A percentile compares a stretch with the other conserved stretches of the same genome.
phyloP scores from a whole-genome alignment of 106 monocot genomes.

The Dactylorhiza incarnata region DNA sequence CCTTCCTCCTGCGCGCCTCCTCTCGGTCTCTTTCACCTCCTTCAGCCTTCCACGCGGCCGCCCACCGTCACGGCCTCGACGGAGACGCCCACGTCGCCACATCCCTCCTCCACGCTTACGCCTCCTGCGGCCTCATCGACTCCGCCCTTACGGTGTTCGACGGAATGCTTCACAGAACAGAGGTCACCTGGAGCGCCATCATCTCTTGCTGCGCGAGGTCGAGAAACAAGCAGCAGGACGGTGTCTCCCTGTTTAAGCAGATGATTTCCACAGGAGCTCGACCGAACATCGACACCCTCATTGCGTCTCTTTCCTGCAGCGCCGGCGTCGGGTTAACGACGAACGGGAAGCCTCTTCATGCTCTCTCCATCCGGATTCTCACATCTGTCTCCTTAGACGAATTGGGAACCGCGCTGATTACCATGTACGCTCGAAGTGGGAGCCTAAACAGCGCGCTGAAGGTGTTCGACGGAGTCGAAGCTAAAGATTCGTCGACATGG shows the following conservation, averaged over 20 bases:
- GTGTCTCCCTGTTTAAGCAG: constrained; percentile 12
- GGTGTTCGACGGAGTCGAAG: constrained; percentile 33
- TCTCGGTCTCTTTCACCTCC: constrained; percentile 2
- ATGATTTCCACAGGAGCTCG: constrained; percentile 14
- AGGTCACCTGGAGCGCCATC: constrained; percentile 38
- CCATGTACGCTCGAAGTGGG: constrained; percentile 46
- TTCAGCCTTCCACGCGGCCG: constrained; percentile 1
- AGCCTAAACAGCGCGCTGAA: constrained; percentile 13
- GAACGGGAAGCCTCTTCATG: constrained; percentile 14
- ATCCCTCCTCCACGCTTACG: constrained; percentile 28
- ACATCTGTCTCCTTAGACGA: background rate
- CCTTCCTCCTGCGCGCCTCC: constrained; percentile 29
- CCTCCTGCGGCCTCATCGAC: constrained; percentile 18
- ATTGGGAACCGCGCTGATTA: constrained; percentile 32
- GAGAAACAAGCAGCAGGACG: constrained; percentile 6
- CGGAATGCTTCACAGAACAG: constrained; percentile 16
- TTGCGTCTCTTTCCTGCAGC: constrained; percentile 29
- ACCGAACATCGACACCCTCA: constrained; percentile 28
- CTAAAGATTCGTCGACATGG: constrained; percentile 27
- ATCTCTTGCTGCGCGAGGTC: constrained; percentile 23
- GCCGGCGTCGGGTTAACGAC: constrained; percentile 18
- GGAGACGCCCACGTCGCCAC: constrained; percentile 26
- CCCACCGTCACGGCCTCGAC: constrained; percentile 4
- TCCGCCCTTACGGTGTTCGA: constrained; percentile 30
- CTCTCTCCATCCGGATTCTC: background rate